Percentiles rank a stretch among this genome's conserved stretches.
Evolutionary conservation across 768 basidiomycete species (phyloP).

Genomic region (Royoungia palumana): DNA sequence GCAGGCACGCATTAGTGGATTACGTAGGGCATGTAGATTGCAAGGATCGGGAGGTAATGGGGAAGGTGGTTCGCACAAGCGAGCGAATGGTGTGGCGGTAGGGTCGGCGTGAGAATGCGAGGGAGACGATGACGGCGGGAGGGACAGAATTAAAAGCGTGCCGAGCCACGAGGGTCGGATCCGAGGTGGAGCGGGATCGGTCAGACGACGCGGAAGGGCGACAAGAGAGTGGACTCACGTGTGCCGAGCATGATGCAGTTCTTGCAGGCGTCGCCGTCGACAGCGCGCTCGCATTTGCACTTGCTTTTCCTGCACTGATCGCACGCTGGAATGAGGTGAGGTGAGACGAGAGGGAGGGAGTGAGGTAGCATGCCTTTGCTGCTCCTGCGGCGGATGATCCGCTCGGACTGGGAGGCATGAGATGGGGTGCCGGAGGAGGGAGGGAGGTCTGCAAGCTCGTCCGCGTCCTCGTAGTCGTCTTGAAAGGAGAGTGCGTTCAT

Average conservation of each 20-base stretch:
- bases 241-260: constrained; percentile 73
- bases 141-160: no score
- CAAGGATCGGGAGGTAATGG: background rate
- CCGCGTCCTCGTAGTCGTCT: constrained; percentile 62
- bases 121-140: no score
- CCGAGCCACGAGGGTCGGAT: constrained; percentile 7
- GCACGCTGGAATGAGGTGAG: constrained; percentile 51
- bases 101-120: background rate
- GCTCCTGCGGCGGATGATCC: constrained; percentile 64
- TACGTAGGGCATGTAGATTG: constrained; percentile 15
- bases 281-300: constrained; percentile 79
- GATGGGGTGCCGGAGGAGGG: constrained; percentile 23
- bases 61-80: no score
- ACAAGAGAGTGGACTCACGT: constrained; percentile 40
- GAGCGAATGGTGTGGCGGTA: background rate
- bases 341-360: background rate
- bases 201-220: constrained; percentile 13
- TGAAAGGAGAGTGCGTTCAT: constrained; percentile 42
- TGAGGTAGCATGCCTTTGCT: constrained; percentile 57
- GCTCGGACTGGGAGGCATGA: constrained; percentile 34
- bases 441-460: constrained; percentile 50
- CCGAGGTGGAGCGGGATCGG: constrained; percentile 4
- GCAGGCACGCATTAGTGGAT: background rate
- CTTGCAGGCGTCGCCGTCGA: constrained; percentile 63
- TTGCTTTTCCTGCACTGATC: constrained; percentile 89